Evolutionary conservation across 2,329 filamentous ascomycete species (phyloP), one percentile per base, ranked within the genome.

Genomic region (Colletotrichum tropicicola): DNA sequence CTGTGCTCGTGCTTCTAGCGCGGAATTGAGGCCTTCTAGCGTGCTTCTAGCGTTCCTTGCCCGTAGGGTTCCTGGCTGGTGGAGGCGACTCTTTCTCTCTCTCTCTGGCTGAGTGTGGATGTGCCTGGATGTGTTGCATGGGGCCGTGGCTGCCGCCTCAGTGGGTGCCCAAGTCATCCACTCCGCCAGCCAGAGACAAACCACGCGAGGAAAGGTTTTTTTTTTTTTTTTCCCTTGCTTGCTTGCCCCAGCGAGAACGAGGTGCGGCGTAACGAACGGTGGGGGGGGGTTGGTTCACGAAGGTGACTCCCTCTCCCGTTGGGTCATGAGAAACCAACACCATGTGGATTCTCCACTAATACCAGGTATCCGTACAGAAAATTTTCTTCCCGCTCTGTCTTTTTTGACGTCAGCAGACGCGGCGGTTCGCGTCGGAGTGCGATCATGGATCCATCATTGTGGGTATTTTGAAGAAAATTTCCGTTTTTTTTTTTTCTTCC

Each of bases 31-130:
- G n/a, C 37, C 37, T 63, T 63, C 59, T 63, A 58, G 61, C 61
- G 61, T 54, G 49, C 49, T 61, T 65, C 57, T 65, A 65, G 61
- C 35, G 56, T 54, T 8, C 4, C 12, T 28, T n/a, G 2, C 8
- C 21, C 13, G 9, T 19, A 21, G 7, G 48, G 57, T 15, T 25
- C 41, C 10, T 23, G 6, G 8, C 13, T 43, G 39, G 17, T n/a
- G 39, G 13, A 19, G 13, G n/a, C 39, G 27, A 30, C 19, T 4
- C 13, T 27, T 45, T 45, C 13, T 13, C 21, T 27, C 2, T 3
- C 21, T 45, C 43, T 13, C 43, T n/a, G n/a, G n/a, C n/a, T n/a
- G n/a, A n/a, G n/a, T n/a, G n/a, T n/a, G n/a, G n/a, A n/a, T n/a
- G 19, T 21, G 41, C 17, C 7, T 30, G 32, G 13, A 13, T 13